Evolutionary conservation across 345 rosid species (phyloP).

Genomic region (Erysimum cheiranthoides): DNA sequence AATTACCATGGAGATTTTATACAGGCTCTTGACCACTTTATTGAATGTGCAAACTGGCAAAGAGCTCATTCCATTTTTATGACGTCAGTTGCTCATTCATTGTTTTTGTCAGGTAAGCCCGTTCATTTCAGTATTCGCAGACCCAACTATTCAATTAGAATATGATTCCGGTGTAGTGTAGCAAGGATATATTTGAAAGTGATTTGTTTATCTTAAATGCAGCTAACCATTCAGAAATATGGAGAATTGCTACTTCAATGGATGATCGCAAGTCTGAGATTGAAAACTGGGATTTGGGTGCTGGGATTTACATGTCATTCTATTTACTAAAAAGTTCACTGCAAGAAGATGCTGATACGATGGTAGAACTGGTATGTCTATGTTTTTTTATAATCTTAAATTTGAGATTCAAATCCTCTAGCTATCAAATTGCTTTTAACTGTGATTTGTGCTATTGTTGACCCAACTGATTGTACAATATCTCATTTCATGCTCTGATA

Average conservation of each 20-base stretch:
- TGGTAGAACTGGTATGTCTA: conserved; percentile 63
- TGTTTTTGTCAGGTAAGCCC: conserved; percentile 77
- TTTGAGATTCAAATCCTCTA: neutral
- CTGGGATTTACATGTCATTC: conserved; percentile 80
- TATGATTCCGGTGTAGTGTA: conserved; percentile 11
- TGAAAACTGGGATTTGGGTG: conserved; percentile 97
- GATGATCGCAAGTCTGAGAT: conserved; percentile 92
- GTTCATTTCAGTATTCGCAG: conserved; percentile 28
- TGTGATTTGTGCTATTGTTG: conserved; percentile 7
- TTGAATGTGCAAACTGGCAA: conserved; percentile 88
- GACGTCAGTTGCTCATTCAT: conserved; percentile 71
- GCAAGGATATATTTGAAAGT: conserved; percentile 17
- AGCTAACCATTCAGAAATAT: conserved; percentile 76
- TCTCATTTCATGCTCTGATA: conserved; percentile 8
- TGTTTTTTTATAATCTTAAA: conserved; percentile 8
- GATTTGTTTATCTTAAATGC: conserved; percentile 43
- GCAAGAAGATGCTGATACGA: conserved; percentile 56
- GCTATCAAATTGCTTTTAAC: conserved; percentile 17
- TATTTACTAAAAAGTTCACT: conserved; percentile 71
- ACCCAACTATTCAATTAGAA: neutral
- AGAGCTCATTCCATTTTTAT: conserved; percentile 86
- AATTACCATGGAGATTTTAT: conserved; percentile 67
- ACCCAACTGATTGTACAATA: conserved; percentile 10
- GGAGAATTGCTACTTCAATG: conserved; percentile 81
- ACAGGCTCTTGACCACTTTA: conserved; percentile 87